A percentile compares a stretch with the other conserved stretches of the same genome.
Conservation (phyloP, 306 rosid species). For the Begonia masoniana region DNA sequence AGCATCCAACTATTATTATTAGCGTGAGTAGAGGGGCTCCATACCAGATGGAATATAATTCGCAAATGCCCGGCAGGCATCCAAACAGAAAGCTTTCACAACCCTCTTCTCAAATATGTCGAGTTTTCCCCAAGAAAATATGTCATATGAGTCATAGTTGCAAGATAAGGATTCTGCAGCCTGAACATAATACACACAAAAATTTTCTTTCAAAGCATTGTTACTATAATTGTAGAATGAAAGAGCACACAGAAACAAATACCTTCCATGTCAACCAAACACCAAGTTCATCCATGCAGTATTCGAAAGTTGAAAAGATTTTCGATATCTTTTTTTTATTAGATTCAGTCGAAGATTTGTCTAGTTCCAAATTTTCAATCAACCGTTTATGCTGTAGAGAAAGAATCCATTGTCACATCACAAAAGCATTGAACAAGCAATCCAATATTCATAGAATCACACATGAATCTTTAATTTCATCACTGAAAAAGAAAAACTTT, state of each 20-base stretch:
- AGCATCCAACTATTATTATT: too few relatives aligned
- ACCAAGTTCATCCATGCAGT: slow-evolving; percentile 69
- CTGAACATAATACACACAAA: slow-evolving; percentile 24
- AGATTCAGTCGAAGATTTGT: slow-evolving; percentile 22
- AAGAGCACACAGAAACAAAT: slow-evolving; percentile 3
- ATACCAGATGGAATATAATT: slow-evolving; percentile 35
- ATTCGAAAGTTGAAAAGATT: slow-evolving; percentile 22
- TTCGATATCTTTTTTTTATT: slow-evolving; percentile 31
- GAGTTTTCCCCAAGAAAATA: slow-evolving; percentile 26
- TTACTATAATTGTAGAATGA: slow-evolving; percentile 11
- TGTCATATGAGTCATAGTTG: slow-evolving; percentile 15
- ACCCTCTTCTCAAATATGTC: slow-evolving; percentile 30
- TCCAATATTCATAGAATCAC: background rate
- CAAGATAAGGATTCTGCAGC: slow-evolving; percentile 50
- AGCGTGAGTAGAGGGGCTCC: background rate
- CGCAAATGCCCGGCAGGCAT: slow-evolving; percentile 20
- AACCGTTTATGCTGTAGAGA: slow-evolving; percentile 35
- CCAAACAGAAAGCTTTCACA: slow-evolving; percentile 35
- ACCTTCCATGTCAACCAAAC: slow-evolving; percentile 72
- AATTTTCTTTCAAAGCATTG: slow-evolving; percentile 8
- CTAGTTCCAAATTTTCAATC: slow-evolving; percentile 22
- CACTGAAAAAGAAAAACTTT: too few relatives aligned
- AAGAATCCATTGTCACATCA: background rate
- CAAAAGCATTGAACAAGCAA: background rate
- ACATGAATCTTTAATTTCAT: too few relatives aligned